Evolutionary conservation across 2,329 filamentous ascomycete genomes (phyloP), one percentile per base, ranked within the genome.

Genomic region (Fusarium sp.): DNA sequence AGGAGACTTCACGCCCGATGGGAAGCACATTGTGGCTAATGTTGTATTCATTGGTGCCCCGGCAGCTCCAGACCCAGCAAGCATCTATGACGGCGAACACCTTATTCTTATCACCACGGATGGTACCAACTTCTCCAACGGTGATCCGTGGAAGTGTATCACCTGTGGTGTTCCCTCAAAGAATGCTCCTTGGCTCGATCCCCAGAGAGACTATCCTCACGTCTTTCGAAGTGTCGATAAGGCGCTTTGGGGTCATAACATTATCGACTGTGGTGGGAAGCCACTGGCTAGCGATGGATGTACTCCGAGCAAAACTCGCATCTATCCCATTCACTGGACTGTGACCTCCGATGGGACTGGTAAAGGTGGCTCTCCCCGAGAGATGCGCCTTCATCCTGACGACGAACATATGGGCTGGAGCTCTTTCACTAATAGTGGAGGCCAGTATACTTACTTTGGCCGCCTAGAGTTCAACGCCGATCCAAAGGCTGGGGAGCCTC

Each of bases 141-240:
- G 83, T 0, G 81, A 83, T 60, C 48, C 78, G 0, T 85, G 82
- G 81, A 84, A 82, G 62, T 84, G 83, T 53, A 53, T 84, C 6
- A 84, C 55, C 14, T 84, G 83, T 54, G 82, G 78, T 3, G 75
- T 83, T 0, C 75, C 79, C 0, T 64, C 49, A 3, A 66, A 71
- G 30, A 80, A 82, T 45, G 66, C 74, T 2, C 43, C 68, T 5
- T 74, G 73, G 8, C 51, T 71, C 3, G 80, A 80, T 47, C 51
- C 41, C n/a, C 41, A 54, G 13, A 46, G 20, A 28, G 51, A 54
- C 46, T 85, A 84, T 60, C 81, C 83, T 0, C 81, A 84, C 44
- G 72, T 76, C 1, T 83, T 83, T 50, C 67, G 70, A 3, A 78
- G 80, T 55, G 79, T 80, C 1, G 78, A 75, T 20, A 75, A 77